A percentile compares a stretch with the other conserved stretches of the same genome.
Conservation (phyloP, 768 basidiomycete species). For the Trametes villosa region DNA sequence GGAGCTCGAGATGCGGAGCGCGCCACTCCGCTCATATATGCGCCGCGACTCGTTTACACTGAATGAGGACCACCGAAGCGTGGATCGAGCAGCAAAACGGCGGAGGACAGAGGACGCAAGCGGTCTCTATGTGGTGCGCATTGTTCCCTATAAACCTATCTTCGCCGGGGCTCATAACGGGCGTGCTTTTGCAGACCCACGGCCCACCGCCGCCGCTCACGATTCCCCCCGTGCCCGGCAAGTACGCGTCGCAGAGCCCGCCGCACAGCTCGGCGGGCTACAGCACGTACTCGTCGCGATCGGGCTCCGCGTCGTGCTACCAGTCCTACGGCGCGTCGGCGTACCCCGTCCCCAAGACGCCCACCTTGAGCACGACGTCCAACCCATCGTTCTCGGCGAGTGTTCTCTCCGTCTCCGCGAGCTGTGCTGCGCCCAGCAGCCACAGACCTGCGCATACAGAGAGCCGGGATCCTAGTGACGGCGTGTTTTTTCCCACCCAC, state of each 20-base stretch:
- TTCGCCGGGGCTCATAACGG: background rate
- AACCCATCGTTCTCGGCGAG: slow-evolving; percentile 90
- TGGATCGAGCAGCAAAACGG: slow-evolving; percentile 34
- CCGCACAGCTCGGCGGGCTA: slow-evolving; percentile 16
- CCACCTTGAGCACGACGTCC: slow-evolving; percentile 72
- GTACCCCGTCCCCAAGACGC: slow-evolving; percentile 72
- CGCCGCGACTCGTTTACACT: slow-evolving; percentile 21
- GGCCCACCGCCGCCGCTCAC: slow-evolving; percentile 35
- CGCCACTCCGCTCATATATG: slow-evolving; percentile 30
- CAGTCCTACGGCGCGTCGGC: slow-evolving; percentile 55
- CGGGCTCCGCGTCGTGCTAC: slow-evolving; percentile 48
- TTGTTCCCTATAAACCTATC: background rate
- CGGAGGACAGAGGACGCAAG: slow-evolving; percentile 32
- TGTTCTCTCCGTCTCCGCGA: slow-evolving; percentile 50
- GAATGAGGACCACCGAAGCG: slow-evolving; percentile 27
- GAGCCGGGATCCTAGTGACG: slow-evolving; percentile 63
- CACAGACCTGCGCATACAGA: slow-evolving; percentile 38
- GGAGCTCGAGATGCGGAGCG: slow-evolving; percentile 46
- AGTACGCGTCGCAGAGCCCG: slow-evolving; percentile 25
- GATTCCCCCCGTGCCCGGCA: slow-evolving; percentile 27
- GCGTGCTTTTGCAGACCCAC: slow-evolving; percentile 26
- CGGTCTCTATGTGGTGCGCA: slow-evolving; percentile 36
- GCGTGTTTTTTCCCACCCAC: slow-evolving; percentile 47
- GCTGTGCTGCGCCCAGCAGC: slow-evolving; percentile 35
- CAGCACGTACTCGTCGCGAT: slow-evolving; percentile 12